Evolutionary conservation across 2,329 filamentous ascomycete species (phyloP).

Genomic region (Nannizzia gypsea): DNA sequence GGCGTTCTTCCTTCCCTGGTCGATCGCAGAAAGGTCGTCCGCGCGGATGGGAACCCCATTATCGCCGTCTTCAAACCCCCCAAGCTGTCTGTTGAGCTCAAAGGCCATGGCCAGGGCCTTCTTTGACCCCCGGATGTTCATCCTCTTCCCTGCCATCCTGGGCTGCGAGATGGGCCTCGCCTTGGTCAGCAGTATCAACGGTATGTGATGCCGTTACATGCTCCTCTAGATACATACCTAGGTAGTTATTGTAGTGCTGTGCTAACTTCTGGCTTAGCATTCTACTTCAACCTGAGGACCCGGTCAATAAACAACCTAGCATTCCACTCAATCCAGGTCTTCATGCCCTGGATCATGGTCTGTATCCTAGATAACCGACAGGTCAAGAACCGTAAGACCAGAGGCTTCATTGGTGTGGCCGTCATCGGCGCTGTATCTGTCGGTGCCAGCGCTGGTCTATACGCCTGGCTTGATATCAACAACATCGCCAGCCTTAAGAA

Average conservation of each 20-base stretch:
- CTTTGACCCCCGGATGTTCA: conserved; percentile 50
- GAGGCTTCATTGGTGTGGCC: conserved; percentile 35
- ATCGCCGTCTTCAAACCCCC: conserved; percentile 72
- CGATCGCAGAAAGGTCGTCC: conserved; percentile 53
- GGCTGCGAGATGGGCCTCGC: conserved; percentile 58
- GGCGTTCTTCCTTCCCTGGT: conserved; percentile 52
- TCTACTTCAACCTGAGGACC: conserved; percentile 53
- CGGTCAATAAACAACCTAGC: conserved; percentile 54
- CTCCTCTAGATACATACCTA: neutral
- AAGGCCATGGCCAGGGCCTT: conserved; percentile 60
- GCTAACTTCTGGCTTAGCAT: conserved; percentile 40
- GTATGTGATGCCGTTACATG: neutral
- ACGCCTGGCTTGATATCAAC: conserved; percentile 50
- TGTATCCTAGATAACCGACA: conserved; percentile 42
- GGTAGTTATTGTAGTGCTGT: too few relatives aligned
- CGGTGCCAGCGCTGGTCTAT: conserved; percentile 58
- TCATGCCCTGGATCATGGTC: conserved; percentile 55
- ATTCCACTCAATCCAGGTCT: conserved; percentile 57
- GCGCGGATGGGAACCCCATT: conserved; percentile 56
- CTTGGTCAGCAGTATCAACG: conserved; percentile 39
- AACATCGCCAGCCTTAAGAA: neutral
- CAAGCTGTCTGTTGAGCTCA: conserved; percentile 58
- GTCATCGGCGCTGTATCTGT: conserved; percentile 28
- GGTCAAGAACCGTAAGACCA: conserved; percentile 45
- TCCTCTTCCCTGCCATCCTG: conserved; percentile 61